These are phyloP conservation scores for Kalanchoe fedtschenkoi DNA, from an alignment of 164 flowering plant genomes.

Conservation along the genomic window DNA sequence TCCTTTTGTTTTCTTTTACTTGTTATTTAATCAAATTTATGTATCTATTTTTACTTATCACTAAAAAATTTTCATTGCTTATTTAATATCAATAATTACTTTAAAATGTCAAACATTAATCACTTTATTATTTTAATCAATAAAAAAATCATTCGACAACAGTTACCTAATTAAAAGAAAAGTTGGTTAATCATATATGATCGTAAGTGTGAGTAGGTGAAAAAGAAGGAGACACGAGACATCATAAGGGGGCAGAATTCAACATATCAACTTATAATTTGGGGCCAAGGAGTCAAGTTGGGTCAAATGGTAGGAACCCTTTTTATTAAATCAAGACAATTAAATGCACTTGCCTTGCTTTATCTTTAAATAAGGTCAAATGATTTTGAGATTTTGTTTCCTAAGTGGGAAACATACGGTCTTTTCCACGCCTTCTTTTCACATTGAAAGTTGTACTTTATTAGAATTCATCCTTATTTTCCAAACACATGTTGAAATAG, in stretches of 20 bases:
- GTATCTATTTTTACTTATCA: too few relatives aligned
- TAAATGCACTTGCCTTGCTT: not conserved
- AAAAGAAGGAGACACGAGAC: not conserved
- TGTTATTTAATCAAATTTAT: too few relatives aligned
- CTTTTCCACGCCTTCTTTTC: not conserved
- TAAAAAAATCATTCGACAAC: too few relatives aligned
- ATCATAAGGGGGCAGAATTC: not conserved
- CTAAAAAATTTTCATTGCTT: too few relatives aligned
- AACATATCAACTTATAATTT: not conserved
- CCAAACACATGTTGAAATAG: not conserved
- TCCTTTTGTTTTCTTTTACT: too few relatives aligned
- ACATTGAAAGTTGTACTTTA: not conserved
- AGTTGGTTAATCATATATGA: too few relatives aligned
- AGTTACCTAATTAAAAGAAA: too few relatives aligned
- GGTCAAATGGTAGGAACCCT: not conserved
- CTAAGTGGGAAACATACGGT: not conserved
- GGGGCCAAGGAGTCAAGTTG: not conserved
- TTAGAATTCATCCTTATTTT: not conserved
- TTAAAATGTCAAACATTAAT: too few relatives aligned
- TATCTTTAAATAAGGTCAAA: not conserved
- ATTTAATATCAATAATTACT: too few relatives aligned
- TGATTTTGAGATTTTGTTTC: not conserved
- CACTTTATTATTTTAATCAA: too few relatives aligned
- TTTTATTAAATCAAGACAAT: not conserved
- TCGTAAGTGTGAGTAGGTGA: too few relatives aligned